Evolutionary conservation across 441 rosid genomes (phyloP), one percentile per base, ranked within the genome.

Genomic region (Mallotus repandus): DNA sequence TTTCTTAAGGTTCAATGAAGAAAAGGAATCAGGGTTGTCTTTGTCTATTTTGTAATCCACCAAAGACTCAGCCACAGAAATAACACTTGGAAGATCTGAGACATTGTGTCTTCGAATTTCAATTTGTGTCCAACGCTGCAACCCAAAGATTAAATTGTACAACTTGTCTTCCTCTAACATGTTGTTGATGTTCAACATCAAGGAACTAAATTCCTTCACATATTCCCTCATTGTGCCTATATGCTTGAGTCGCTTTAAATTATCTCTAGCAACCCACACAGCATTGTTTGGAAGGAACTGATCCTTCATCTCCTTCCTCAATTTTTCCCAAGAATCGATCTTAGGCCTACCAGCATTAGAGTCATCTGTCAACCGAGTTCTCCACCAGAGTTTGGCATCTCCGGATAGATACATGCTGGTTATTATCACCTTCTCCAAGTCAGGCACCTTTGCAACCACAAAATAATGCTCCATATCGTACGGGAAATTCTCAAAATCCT

Each of bases 181-280:
- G 4, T 54, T 63, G 4, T 38, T 0, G 0, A 62, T 62, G 4
- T 71, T 48, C 0, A 72, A 0, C 46, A 64, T 21, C 4, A 73
- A 16, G 0, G 12, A 74, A 32, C 14, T 67, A 0, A 74, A 74
- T 0, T n/a, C 54, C 0, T 74, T 67, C 7, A 74, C 7, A 9
- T 35, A 35, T 0, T 67, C 59, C 10, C 29, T 4, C 3, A 35
- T 0, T 0, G 0, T 13, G 0, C 21, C 18, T 0, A 0, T 19
- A 1, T 66, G 45, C 14, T 67, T 49, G 0, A 59, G 16, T 0
- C 13, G 14, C 3, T 74, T 66, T 0, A 66, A 12, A 0, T 4
- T 5, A 57, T 61, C 9, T 15, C 11, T 2, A 9, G 8, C 0
- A 66, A 0, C 43, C 12, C 16, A 1, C 0, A 2, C 7, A 0